These are phyloP conservation scores for Umbellularia californica DNA, from an alignment of 164 flowering plant genomes.

Conservation along the genomic window DNA sequence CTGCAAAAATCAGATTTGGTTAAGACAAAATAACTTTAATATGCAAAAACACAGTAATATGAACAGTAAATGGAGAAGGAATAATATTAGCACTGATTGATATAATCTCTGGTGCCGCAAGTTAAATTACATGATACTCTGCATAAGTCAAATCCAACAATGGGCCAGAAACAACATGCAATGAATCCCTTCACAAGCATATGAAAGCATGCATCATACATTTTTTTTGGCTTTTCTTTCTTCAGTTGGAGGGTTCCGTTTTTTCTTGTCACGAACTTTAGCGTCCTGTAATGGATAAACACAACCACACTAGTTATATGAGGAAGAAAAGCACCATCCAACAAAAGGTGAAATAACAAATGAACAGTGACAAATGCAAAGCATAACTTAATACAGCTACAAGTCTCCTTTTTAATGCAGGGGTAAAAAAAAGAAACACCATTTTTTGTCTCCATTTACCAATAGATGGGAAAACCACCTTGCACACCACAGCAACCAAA, in stretches of 20 bases:
- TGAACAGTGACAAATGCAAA: neutral
- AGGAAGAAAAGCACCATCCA: slow-evolving; percentile 1
- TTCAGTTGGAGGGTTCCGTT: slow-evolving; percentile 30
- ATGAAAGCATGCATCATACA: slow-evolving; percentile 24
- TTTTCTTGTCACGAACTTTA: slow-evolving; percentile 34
- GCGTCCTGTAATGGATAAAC: slow-evolving; percentile 25
- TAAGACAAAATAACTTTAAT: neutral
- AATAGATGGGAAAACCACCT: no score
- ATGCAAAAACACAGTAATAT: neutral
- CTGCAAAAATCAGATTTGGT: slow-evolving; percentile 36
- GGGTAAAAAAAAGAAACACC: neutral
- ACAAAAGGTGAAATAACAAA: neutral
- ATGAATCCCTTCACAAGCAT: neutral
- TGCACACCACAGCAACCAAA: no score
- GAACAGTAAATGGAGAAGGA: neutral
- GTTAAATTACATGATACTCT: neutral
- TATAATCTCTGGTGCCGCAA: neutral
- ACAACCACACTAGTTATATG: slow-evolving; percentile 7
- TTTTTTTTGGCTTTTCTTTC: slow-evolving; percentile 47
- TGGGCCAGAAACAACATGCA: neutral
- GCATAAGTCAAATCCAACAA: neutral
- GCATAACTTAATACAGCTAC: neutral
- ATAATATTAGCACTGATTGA: neutral
- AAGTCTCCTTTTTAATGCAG: neutral
- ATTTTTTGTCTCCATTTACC: neutral